Evolutionary conservation across 306 rosid species (phyloP).

Genomic region (Pyrus communis): DNA sequence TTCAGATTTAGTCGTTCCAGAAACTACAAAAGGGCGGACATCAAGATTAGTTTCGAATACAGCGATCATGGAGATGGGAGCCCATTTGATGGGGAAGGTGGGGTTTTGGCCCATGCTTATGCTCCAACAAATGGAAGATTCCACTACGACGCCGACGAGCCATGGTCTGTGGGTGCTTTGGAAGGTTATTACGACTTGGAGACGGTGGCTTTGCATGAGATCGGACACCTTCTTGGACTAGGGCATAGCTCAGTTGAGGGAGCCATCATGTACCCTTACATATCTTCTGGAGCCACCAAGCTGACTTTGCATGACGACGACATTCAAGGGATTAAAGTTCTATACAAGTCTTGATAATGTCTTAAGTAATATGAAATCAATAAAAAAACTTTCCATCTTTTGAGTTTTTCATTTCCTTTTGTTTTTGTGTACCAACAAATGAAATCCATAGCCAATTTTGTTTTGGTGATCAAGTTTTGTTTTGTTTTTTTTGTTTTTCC

Average conservation of each 20-base stretch:
- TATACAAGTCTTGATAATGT: background rate
- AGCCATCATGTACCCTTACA: slow-evolving; percentile 13
- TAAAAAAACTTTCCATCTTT: too few relatives aligned
- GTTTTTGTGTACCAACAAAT: too few relatives aligned
- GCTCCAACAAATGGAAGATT: slow-evolving; percentile 12
- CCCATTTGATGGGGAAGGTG: slow-evolving; percentile 17
- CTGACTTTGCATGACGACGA: slow-evolving; percentile 10
- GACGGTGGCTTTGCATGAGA: slow-evolving; percentile 18
- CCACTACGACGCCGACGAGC: slow-evolving; percentile 20
- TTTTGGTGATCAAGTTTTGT: too few relatives aligned
- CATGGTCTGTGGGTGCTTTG: background rate
- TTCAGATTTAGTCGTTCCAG: slow-evolving; percentile 4
- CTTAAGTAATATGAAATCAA: background rate
- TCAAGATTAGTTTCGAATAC: slow-evolving; percentile 11
- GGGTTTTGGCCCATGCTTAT: slow-evolving; percentile 15
- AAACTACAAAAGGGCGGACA: background rate
- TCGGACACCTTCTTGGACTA: slow-evolving; percentile 25
- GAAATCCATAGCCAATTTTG: too few relatives aligned
- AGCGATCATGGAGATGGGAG: slow-evolving; percentile 14
- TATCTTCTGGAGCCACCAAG: background rate
- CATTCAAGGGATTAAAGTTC: slow-evolving; percentile 10
- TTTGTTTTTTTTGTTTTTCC: too few relatives aligned
- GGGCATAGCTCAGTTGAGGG: slow-evolving; percentile 2
- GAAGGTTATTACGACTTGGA: slow-evolving; percentile 3
- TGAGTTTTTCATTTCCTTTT: too few relatives aligned